These are phyloP conservation scores for Tuber brumale DNA, from an alignment of 495 filamentous ascomycete genomes.

Conservation along the genomic window DNA sequence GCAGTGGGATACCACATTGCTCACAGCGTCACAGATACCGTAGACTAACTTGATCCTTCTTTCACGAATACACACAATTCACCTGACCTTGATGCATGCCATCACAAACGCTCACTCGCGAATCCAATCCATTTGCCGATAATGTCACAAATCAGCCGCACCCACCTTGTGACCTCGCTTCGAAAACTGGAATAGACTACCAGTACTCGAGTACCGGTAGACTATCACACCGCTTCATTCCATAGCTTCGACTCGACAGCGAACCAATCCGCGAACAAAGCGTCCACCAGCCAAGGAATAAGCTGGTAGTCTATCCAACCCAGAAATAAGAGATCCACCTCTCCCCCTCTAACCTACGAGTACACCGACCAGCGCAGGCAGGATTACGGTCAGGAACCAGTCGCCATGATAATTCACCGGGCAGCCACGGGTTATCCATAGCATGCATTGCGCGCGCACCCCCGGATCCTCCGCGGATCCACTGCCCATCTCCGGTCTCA, in stretches of 20 bases:
- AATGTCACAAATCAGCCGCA: not conserved
- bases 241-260: not conserved
- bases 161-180: not conserved
- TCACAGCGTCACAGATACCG: not conserved
- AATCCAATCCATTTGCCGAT: not conserved
- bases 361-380: not conserved
- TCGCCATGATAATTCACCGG: not conserved
- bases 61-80: not conserved
- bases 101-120: not conserved
- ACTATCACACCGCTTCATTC: not conserved
- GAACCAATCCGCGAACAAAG: not conserved
- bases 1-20: not conserved
- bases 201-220: too few relatives aligned
- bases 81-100: not conserved
- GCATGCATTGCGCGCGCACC: not conserved
- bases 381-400: not conserved
- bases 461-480: not conserved
- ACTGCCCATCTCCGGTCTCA: not conserved
- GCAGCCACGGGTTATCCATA: not conserved
- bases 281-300: not conserved
- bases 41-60: not conserved
- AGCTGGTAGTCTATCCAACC: not conserved
- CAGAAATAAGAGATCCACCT: not conserved
- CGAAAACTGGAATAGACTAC: not conserved
- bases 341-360: not conserved